These are phyloP conservation scores for Moringa oleifera DNA, from an alignment of 345 rosid species.

Conservation along the genomic window DNA sequence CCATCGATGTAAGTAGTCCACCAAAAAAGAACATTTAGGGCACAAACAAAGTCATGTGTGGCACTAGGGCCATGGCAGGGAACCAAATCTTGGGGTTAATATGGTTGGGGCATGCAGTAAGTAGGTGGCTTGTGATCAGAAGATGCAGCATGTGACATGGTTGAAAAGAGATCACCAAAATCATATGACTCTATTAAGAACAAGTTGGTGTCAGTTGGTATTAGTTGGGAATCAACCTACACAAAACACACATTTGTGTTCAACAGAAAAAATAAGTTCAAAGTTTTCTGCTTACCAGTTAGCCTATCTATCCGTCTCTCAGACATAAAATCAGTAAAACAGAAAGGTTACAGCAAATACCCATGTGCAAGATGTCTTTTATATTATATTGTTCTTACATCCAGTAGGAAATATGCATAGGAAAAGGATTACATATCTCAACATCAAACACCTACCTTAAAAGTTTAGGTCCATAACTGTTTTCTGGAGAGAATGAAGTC, in stretches of 20 bases:
- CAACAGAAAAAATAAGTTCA: background rate
- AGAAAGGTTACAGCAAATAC: too few relatives aligned
- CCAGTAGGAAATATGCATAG: too few relatives aligned
- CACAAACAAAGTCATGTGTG: too few relatives aligned
- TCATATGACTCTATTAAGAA: conserved; percentile 11
- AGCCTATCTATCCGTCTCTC: too few relatives aligned
- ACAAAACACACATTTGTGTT: conserved; percentile 1
- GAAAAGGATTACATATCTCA: too few relatives aligned
- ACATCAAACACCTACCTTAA: too few relatives aligned
- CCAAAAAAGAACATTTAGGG: background rate
- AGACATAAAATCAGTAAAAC: too few relatives aligned
- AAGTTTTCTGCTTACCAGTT: too few relatives aligned
- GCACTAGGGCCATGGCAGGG: background rate
- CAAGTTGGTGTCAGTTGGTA: conserved; percentile 33
- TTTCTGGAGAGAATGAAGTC: background rate
- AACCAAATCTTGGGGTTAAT: background rate
- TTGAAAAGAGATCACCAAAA: conserved; percentile 32
- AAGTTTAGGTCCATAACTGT: too few relatives aligned
- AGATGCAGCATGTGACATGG: conserved; percentile 25
- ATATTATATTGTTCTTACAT: too few relatives aligned
- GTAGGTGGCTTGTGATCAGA: conserved; percentile 22
- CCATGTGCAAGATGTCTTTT: too few relatives aligned
- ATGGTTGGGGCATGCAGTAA: conserved; percentile 9
- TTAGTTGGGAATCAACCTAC: conserved; percentile 26
- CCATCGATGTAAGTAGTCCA: too few relatives aligned